These are phyloP conservation scores for Elsinoe arachidis DNA, from an alignment of 2,329 filamentous ascomycete genomes.

Conservation along the genomic window DNA sequence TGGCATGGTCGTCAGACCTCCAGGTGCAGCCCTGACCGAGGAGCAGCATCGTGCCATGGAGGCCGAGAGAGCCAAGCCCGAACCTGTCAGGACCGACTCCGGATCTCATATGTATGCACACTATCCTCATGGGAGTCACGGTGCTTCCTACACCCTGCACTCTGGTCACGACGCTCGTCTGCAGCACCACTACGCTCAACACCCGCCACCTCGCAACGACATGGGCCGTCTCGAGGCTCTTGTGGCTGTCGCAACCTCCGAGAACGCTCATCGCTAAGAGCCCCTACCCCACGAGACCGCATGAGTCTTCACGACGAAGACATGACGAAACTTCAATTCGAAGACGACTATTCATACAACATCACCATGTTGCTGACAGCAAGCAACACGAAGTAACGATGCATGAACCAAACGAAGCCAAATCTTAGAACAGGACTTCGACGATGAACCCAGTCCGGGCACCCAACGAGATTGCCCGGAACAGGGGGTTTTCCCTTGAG, in stretches of 20 bases:
- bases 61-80: constrained; percentile 25
- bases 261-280: constrained; percentile 27
- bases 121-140: constrained; percentile 12
- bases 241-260: constrained; percentile 56
- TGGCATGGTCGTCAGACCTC: constrained; percentile 36
- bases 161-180: constrained; percentile 24
- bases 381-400: constrained; percentile 11
- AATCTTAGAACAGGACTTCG: neutral
- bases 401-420: neutral
- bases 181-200: constrained; percentile 25
- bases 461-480: neutral
- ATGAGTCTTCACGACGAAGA: neutral
- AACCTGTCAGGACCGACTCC: constrained; percentile 26
- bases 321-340: neutral
- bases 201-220: constrained; percentile 33
- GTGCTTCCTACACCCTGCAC: constrained; percentile 25
- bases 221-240: constrained; percentile 53
- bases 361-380: constrained; percentile 2
- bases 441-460: neutral
- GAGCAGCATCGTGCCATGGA: constrained; percentile 31
- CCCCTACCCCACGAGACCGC: neutral
- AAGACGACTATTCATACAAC: constrained; percentile 4
- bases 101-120: constrained; percentile 25
- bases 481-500: constrained; percentile 2
- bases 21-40: constrained; percentile 29